Percentiles rank a stretch among this genome's conserved stretches.
These are phyloP conservation scores for Coleophoma crateriformis DNA, from an alignment of 2,329 filamentous ascomycete genomes.

Conservation along the genomic window DNA sequence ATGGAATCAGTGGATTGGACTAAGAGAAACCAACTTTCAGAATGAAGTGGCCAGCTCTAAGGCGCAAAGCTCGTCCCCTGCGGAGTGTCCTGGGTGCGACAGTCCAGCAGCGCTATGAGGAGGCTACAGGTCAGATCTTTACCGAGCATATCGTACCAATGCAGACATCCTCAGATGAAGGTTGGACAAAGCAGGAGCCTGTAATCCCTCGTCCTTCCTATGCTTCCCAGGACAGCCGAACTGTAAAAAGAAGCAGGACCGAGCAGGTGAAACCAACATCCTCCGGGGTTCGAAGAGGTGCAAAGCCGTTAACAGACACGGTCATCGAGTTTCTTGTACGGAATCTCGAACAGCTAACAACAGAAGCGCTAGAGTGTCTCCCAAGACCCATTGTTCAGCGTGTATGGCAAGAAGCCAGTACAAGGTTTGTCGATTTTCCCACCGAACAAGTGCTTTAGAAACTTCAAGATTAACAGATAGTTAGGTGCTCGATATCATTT, in stretches of 20 bases:
- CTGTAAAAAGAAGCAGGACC: not conserved
- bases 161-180: slow-evolving; percentile 7
- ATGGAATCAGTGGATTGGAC: too few species aligned
- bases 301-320: slow-evolving; percentile 15
- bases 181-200: slow-evolving; percentile 13
- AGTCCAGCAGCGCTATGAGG: slow-evolving; percentile 15
- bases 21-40: too few species aligned
- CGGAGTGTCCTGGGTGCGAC: not conserved
- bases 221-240: slow-evolving; percentile 1
- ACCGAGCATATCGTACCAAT: slow-evolving; percentile 16
- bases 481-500: slow-evolving; percentile 20
- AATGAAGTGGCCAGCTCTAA: slow-evolving; percentile 4
- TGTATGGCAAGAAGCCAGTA: slow-evolving; percentile 14
- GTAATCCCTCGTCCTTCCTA: slow-evolving; percentile 6
- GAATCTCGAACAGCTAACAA: slow-evolving; percentile 14
- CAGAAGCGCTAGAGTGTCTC: slow-evolving; percentile 13
- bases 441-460: too few species aligned
- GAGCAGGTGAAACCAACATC: slow-evolving; percentile 5
- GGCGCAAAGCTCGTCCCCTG: not conserved
- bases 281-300: slow-evolving; percentile 7
- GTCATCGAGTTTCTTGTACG: slow-evolving; percentile 15
- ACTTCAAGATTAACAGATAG: slow-evolving; percentile 10
- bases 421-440: not conserved
- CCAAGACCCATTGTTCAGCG: slow-evolving; percentile 10
- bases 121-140: slow-evolving; percentile 21